Percentiles rank a stretch among this genome's conserved stretches.
Evolutionary conservation across 805 yeast genomes (phyloP).

Genomic region (Suhomyces prunicola): DNA sequence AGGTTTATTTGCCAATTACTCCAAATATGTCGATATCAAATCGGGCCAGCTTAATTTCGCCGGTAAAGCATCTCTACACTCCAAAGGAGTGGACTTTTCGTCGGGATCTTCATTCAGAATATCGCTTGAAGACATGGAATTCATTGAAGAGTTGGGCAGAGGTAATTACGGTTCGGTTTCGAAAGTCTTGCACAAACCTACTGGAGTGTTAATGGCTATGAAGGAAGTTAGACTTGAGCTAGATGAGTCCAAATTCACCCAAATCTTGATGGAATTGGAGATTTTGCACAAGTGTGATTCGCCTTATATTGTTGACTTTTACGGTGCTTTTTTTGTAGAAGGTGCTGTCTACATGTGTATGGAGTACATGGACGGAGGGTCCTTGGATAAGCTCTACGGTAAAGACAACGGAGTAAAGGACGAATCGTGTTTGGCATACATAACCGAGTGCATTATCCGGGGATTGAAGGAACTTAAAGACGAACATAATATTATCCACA

Average conservation of each 20-base stretch:
- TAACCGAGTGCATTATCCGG: constrained; percentile 72
- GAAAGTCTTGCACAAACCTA: constrained; percentile 89
- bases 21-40: constrained; percentile 86
- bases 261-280: constrained; percentile 94
- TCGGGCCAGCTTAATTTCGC: constrained; percentile 90
- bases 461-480: constrained; percentile 87
- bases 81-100: constrained; percentile 87
- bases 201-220: constrained; percentile 93
- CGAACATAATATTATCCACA: constrained; percentile 85
- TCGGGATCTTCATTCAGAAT: constrained; percentile 86
- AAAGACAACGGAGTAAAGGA: constrained; percentile 56
- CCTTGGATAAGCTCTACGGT: constrained; percentile 81
- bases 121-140: constrained; percentile 77
- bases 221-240: constrained; percentile 91
- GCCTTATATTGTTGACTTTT: constrained; percentile 91
- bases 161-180: constrained; percentile 97
- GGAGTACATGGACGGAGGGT: constrained; percentile 97
- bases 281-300: constrained; percentile 87
- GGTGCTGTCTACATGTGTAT: constrained; percentile 98
- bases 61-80: constrained; percentile 88
- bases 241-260: constrained; percentile 91
- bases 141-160: constrained; percentile 84
- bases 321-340: constrained; percentile 95
- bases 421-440: constrained; percentile 76
- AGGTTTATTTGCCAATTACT: constrained; percentile 77